Conservation (phyloP, 1,284 basidiomycete species). For the Mycena citricolor region DNA sequence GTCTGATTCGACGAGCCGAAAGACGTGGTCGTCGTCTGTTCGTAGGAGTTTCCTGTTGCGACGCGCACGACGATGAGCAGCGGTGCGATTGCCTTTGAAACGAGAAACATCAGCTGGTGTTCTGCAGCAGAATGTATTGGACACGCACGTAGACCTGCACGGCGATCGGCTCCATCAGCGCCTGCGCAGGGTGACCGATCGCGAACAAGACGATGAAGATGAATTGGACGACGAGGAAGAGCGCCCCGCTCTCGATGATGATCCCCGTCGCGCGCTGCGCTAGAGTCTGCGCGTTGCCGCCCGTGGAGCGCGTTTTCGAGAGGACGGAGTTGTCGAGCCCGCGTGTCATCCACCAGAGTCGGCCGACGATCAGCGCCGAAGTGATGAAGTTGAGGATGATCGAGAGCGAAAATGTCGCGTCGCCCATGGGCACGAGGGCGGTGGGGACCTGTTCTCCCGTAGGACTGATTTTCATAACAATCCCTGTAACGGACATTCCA, state of each 20-base stretch:
- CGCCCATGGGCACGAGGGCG: conserved; percentile 30
- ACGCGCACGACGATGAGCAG: too few species aligned
- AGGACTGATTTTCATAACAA: conserved; percentile 28
- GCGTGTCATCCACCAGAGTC: conserved; percentile 34
- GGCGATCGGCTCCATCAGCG: conserved; percentile 36
- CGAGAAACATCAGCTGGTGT: too few species aligned
- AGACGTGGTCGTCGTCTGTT: too few species aligned
- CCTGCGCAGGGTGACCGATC: conserved; percentile 34
- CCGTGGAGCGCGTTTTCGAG: conserved; percentile 4
- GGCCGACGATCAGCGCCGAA: conserved; percentile 39
- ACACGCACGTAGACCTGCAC: conserved; percentile 43
- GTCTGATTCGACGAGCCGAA: too few species aligned
- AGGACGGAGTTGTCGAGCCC: too few species aligned
- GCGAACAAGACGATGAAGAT: conserved; percentile 40
- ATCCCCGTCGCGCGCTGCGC: conserved; percentile 31
- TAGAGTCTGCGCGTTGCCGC: not conserved
- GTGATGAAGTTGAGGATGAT: conserved; percentile 40
- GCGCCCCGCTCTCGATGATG: conserved; percentile 40
- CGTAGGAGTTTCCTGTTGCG: too few species aligned
- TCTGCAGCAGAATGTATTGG: too few species aligned
- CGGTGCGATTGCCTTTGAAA: too few species aligned
- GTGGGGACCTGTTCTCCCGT: conserved; percentile 30
- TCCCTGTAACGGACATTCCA: conserved; percentile 24
- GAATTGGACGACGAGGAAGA: conserved; percentile 41
- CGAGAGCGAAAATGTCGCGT: conserved; percentile 36